A percentile compares a stretch with the other conserved stretches of the same genome.
These are phyloP conservation scores for Modicella reniformis DNA, from an alignment of 371 early-diverging fungal species.

Conservation along the genomic window DNA sequence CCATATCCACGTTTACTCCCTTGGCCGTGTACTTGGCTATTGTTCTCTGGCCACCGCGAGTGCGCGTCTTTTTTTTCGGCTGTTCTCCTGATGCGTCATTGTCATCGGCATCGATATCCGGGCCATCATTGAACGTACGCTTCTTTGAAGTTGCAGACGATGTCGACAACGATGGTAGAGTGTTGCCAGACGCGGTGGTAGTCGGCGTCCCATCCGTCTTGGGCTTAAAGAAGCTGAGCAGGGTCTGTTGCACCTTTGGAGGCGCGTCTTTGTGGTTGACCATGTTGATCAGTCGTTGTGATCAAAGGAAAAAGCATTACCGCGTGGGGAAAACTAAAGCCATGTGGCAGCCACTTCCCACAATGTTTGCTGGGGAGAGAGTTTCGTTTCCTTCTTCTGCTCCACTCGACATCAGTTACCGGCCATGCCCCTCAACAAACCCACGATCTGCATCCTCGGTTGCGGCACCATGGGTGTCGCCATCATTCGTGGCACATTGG, in stretches of 20 bases:
- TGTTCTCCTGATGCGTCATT: not conserved
- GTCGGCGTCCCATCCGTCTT: slow-evolving; percentile 14
- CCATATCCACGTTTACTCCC: not conserved
- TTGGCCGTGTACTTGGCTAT: not conserved
- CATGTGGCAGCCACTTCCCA: slow-evolving; percentile 2
- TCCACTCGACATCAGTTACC: not conserved
- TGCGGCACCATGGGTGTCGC: slow-evolving; percentile 67
- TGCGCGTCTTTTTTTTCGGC: not conserved
- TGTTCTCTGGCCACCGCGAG: not conserved
- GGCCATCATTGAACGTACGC: slow-evolving; percentile 2
- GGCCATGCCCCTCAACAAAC: slow-evolving; percentile 49
- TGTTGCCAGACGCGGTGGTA: not conserved
- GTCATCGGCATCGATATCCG: not conserved
- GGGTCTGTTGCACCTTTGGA: slow-evolving; percentile 23
- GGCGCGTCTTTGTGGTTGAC: slow-evolving; percentile 15
- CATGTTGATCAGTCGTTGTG: slow-evolving; percentile 6
- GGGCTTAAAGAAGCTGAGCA: slow-evolving; percentile 49
- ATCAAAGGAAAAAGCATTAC: not conserved
- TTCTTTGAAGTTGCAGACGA: not conserved
- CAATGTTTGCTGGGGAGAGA: not conserved
- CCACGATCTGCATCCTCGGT: slow-evolving; percentile 59
- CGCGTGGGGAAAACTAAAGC: not conserved
- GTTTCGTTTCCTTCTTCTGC: not conserved
- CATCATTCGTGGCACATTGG: slow-evolving; percentile 60
- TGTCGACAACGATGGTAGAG: not conserved